These are phyloP conservation scores for Mycena galopus DNA, from an alignment of 768 basidiomycete genomes.

Conservation along the genomic window DNA sequence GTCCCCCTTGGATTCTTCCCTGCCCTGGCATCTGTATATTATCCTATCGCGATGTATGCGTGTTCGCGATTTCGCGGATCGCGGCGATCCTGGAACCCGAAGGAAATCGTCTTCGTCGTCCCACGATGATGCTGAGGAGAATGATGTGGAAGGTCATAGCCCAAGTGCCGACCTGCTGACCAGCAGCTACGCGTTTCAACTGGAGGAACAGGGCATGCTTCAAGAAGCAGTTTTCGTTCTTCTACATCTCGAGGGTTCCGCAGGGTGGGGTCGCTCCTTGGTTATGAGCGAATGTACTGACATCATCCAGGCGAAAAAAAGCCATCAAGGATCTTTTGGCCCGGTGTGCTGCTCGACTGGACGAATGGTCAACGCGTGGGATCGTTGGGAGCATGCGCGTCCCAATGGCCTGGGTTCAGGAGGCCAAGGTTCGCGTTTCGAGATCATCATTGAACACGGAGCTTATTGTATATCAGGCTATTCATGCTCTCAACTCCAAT, in stretches of 20 bases:
- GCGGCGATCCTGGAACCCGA: slow-evolving; percentile 62
- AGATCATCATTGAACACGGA: slow-evolving; percentile 1
- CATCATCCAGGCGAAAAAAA: slow-evolving; percentile 74
- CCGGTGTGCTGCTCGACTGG: slow-evolving; percentile 73
- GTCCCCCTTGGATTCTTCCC: slow-evolving; percentile 82
- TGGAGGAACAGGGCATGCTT: slow-evolving; percentile 85
- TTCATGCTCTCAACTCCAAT: slow-evolving; percentile 70
- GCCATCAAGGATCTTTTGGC: slow-evolving; percentile 86
- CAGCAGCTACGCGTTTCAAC: slow-evolving; percentile 86
- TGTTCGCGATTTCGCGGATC: slow-evolving; percentile 90
- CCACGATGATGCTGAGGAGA: slow-evolving; percentile 60
- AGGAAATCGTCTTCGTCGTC: slow-evolving; percentile 40
- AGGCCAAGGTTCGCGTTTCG: slow-evolving; percentile 76
- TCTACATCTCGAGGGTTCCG: slow-evolving; percentile 85
- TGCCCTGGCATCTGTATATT: slow-evolving; percentile 95
- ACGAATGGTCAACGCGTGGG: slow-evolving; percentile 81
- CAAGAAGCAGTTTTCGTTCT: slow-evolving; percentile 92
- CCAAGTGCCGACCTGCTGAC: slow-evolving; percentile 87
- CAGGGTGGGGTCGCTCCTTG: slow-evolving; percentile 67
- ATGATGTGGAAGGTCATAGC: slow-evolving; percentile 78
- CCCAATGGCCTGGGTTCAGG: slow-evolving; percentile 89
- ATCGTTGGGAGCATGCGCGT: slow-evolving; percentile 83
- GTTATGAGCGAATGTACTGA: slow-evolving; percentile 8
- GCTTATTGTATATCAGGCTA: slow-evolving; percentile 64
- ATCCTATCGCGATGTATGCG: slow-evolving; percentile 87